Conservation (phyloP, 1,284 basidiomycete genomes). For the Mycosarcoma mackinlayi region DNA sequence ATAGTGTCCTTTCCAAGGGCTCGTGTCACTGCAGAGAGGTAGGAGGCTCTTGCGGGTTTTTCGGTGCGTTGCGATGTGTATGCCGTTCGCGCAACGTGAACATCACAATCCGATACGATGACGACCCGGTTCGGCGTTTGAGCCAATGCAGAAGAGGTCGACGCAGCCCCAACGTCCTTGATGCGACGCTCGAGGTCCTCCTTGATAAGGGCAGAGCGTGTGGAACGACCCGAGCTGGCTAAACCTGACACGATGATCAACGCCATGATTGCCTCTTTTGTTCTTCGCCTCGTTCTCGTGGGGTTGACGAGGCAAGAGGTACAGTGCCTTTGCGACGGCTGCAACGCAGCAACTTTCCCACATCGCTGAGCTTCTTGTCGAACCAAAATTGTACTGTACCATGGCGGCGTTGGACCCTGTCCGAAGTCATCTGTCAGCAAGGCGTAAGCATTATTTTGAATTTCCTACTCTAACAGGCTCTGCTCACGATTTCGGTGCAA, state of each 20-base stretch:
- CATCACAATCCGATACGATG: conserved; percentile 81
- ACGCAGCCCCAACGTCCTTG: conserved; percentile 70
- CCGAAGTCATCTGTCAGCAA: conserved; percentile 11
- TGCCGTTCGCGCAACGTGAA: conserved; percentile 76
- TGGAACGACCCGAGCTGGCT: conserved; percentile 86
- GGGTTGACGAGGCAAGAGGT: background rate
- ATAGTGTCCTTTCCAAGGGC: conserved; percentile 79
- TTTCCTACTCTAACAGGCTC: conserved; percentile 5
- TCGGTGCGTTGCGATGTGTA: conserved; percentile 83
- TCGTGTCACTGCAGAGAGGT: conserved; percentile 87
- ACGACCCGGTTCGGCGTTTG: conserved; percentile 69
- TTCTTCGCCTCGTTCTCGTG: background rate
- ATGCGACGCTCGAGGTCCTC: conserved; percentile 75
- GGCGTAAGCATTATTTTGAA: conserved; percentile 3
- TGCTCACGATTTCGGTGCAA: conserved; percentile 11
- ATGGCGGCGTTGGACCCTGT: conserved; percentile 18
- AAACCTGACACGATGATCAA: conserved; percentile 90
- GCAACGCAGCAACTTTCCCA: no score
- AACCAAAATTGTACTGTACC: no score
- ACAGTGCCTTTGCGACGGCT: no score
- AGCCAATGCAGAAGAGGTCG: conserved; percentile 73
- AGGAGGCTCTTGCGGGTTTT: conserved; percentile 85
- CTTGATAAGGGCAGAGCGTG: conserved; percentile 77
- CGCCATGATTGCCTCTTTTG: conserved; percentile 78
- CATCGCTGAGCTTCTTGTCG: no score